A percentile compares a stretch with the other conserved stretches of the same genome.
Evolutionary conservation across 2,329 filamentous ascomycete species (phyloP).

Genomic region (Aspergillus costaricaensis): DNA sequence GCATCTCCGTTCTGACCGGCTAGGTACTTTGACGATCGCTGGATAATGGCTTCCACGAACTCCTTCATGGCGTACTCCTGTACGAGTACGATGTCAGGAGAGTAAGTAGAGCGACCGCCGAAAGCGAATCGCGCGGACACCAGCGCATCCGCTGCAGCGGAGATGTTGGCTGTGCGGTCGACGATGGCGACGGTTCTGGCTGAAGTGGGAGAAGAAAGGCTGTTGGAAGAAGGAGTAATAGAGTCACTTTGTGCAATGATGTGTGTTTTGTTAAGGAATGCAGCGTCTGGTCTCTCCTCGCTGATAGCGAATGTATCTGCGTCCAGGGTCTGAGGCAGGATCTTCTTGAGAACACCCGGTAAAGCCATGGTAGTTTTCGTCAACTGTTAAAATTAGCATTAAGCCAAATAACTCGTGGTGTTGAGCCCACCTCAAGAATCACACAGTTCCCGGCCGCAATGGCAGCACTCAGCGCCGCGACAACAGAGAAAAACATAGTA

Average conservation of each 20-base stretch:
- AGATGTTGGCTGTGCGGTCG: slow-evolving; percentile 60
- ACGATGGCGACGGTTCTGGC: slow-evolving; percentile 57
- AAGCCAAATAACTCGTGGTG: background rate
- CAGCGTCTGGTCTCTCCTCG: slow-evolving; percentile 31
- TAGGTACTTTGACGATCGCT: slow-evolving; percentile 35
- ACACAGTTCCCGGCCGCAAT: slow-evolving; percentile 56
- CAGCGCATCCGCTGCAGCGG: slow-evolving; percentile 55
- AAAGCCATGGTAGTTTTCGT: slow-evolving; percentile 28
- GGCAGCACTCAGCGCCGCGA: slow-evolving; percentile 50
- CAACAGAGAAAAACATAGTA: slow-evolving; percentile 51
- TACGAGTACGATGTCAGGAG: slow-evolving; percentile 64
- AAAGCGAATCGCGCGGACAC: slow-evolving; percentile 58
- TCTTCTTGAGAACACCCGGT: slow-evolving; percentile 25
- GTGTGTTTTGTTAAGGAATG: slow-evolving; percentile 30
- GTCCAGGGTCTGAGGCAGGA: slow-evolving; percentile 43
- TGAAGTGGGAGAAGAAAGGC: slow-evolving; percentile 31
- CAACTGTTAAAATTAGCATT: slow-evolving; percentile 19
- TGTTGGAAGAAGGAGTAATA: slow-evolving; percentile 8
- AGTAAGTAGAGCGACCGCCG: slow-evolving; percentile 60
- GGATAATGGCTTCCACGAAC: slow-evolving; percentile 54
- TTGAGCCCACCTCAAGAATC: slow-evolving; percentile 47
- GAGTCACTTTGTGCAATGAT: slow-evolving; percentile 20
- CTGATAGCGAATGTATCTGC: slow-evolving; percentile 52
- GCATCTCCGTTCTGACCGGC: slow-evolving; percentile 26
- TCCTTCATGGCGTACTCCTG: slow-evolving; percentile 62